These are phyloP conservation scores for Pyronema omphalodes DNA, from an alignment of 495 filamentous ascomycete genomes.

Conservation along the genomic window DNA sequence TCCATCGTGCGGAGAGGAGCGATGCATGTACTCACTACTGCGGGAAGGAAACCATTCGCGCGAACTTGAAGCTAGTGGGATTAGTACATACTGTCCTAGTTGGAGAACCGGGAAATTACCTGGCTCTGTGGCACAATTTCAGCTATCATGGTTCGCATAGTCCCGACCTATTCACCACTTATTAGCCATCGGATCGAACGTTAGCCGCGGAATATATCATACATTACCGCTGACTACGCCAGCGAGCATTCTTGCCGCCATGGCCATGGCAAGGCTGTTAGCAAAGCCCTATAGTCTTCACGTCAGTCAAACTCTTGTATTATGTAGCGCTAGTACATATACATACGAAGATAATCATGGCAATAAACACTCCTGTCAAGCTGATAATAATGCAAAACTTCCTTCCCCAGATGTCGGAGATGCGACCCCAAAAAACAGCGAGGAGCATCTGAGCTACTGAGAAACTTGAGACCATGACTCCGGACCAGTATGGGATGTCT, in stretches of 20 bases:
- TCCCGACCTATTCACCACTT: slow-evolving; percentile 33
- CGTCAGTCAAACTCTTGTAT: background rate
- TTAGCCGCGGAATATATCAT: background rate
- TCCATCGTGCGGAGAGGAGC: background rate
- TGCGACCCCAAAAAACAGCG: slow-evolving; percentile 70
- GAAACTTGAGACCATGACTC: slow-evolving; percentile 72
- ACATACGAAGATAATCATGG: slow-evolving; percentile 46
- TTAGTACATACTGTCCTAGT: slow-evolving; percentile 6
- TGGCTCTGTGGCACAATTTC: slow-evolving; percentile 35
- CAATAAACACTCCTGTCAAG: slow-evolving; percentile 63
- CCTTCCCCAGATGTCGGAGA: slow-evolving; percentile 69
- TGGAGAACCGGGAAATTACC: background rate
- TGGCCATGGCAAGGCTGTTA: slow-evolving; percentile 62
- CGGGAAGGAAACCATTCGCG: slow-evolving; percentile 60
- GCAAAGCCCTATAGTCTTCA: slow-evolving; percentile 38
- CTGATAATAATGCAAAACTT: slow-evolving; percentile 70
- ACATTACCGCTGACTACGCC: slow-evolving; percentile 70
- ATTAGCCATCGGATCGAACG: background rate
- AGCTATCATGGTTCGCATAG: slow-evolving; percentile 65
- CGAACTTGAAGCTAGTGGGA: slow-evolving; percentile 65
- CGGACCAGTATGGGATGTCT: slow-evolving; percentile 69
- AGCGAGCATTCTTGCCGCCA: slow-evolving; percentile 54
- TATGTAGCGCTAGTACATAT: slow-evolving; percentile 45
- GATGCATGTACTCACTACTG: slow-evolving; percentile 35
- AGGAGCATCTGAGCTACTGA: slow-evolving; percentile 64